phyloP scores from a whole-genome alignment of 768 basidiomycete species.

The Boletus eberwhitei region DNA sequence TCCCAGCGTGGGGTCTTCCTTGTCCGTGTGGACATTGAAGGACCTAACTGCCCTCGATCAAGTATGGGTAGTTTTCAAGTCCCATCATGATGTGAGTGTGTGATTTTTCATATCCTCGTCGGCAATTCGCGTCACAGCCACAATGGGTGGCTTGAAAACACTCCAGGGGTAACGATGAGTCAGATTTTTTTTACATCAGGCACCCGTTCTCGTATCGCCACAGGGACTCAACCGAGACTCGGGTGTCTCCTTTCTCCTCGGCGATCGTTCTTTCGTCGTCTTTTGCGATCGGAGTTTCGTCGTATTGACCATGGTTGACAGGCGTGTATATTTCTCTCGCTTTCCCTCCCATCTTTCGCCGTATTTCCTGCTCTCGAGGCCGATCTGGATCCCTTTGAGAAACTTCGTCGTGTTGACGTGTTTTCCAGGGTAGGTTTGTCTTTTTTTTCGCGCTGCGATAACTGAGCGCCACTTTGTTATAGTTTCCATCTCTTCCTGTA shows the following conservation, averaged over 20 bases:
- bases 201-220: conserved; percentile 10
- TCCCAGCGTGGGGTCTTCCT: conserved; percentile 24
- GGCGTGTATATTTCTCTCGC: conserved; percentile 54
- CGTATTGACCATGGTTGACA: conserved; percentile 31
- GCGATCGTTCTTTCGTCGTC: conserved; percentile 14
- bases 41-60: conserved; percentile 36
- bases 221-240: neutral
- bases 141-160: too few species aligned
- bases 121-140: neutral
- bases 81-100: conserved; percentile 58
- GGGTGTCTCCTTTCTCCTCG: conserved; percentile 7
- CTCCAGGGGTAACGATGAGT: conserved; percentile 17
- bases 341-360: conserved; percentile 45
- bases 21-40: conserved; percentile 48
- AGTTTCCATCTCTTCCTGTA: conserved; percentile 24
- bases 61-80: conserved; percentile 56
- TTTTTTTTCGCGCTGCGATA: neutral
- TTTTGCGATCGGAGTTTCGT: conserved; percentile 9
- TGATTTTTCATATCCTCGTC: neutral
- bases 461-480: neutral
- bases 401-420: conserved; percentile 46
- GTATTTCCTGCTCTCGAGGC: conserved; percentile 56
- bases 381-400: conserved; percentile 60
- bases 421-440: conserved; percentile 20
- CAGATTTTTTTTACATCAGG: conserved; percentile 20